Percentiles rank a stretch among this genome's conserved stretches.
These are phyloP conservation scores for Aspergillus sp. DNA, from an alignment of 2,329 filamentous ascomycete genomes.

Conservation along the genomic window DNA sequence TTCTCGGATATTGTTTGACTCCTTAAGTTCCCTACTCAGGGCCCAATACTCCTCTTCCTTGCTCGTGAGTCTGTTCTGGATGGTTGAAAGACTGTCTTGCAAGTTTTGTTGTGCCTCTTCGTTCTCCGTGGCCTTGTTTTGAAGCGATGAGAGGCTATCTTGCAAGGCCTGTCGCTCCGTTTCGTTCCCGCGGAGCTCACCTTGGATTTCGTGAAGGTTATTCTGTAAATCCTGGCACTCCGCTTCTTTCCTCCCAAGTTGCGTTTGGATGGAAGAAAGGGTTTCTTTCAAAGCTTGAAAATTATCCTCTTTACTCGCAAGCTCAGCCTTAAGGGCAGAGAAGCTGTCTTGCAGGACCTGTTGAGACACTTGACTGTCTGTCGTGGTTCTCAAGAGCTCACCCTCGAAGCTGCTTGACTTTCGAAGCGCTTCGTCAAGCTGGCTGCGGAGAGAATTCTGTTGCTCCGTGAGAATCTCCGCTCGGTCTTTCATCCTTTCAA, in stretches of 20 bases:
- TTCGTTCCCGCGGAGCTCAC: background rate
- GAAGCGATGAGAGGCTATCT: background rate
- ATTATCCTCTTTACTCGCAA: slow-evolving; percentile 31
- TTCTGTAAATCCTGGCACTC: background rate
- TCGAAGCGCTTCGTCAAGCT: slow-evolving; percentile 21
- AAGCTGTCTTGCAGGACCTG: slow-evolving; percentile 12
- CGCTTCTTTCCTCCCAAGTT: slow-evolving; percentile 10
- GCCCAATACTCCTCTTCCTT: slow-evolving; percentile 33
- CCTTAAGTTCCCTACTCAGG: slow-evolving; percentile 11
- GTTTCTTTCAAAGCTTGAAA: slow-evolving; percentile 13
- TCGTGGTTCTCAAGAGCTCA: slow-evolving; percentile 6
- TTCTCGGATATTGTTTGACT: slow-evolving; percentile 14
- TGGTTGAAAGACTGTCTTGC: slow-evolving; percentile 9
- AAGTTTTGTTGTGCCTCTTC: background rate
- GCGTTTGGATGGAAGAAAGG: slow-evolving; percentile 14
- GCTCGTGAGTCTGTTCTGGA: slow-evolving; percentile 17
- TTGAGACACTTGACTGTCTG: slow-evolving; percentile 2
- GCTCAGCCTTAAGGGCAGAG: background rate
- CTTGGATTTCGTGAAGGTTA: background rate
- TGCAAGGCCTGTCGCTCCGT: slow-evolving; percentile 8
- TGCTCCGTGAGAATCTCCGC: slow-evolving; percentile 19
- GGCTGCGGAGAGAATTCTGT: slow-evolving; percentile 18
- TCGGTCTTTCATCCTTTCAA: slow-evolving; percentile 23
- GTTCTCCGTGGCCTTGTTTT: background rate
- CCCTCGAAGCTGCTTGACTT: slow-evolving; percentile 24